Conservation (phyloP, 2,329 filamentous ascomycete genomes). For the Neobulgaria alba region DNA sequence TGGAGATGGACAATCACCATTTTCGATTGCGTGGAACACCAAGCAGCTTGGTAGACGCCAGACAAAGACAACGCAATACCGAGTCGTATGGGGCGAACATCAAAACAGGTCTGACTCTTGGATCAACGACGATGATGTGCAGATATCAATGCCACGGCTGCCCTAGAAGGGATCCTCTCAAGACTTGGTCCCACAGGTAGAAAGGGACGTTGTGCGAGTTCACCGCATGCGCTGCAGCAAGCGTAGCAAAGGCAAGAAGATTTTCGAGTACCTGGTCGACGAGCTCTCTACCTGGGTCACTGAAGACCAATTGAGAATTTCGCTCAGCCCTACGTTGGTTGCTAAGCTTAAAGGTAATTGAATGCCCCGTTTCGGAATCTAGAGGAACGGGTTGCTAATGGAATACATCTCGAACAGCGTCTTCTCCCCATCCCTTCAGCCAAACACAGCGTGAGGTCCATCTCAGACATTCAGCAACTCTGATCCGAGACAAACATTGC, state of each 20-base stretch:
- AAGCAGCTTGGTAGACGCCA: conserved; percentile 13
- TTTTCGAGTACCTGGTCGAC: conserved; percentile 19
- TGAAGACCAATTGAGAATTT: conserved; percentile 20
- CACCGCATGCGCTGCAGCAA: conserved; percentile 9
- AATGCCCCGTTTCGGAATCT: conserved; percentile 9
- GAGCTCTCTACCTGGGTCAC: conserved; percentile 15
- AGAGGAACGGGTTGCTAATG: too few relatives aligned
- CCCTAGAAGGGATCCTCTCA: conserved; percentile 14
- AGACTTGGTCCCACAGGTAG: conserved; percentile 11
- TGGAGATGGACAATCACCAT: conserved; percentile 8
- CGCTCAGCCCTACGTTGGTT: conserved; percentile 14
- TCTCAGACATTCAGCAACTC: conserved; percentile 12
- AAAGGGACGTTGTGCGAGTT: conserved; percentile 14
- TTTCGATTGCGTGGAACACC: conserved; percentile 15
- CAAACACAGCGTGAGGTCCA: too few relatives aligned
- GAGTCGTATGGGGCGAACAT: conserved; percentile 16
- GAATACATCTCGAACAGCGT: too few relatives aligned
- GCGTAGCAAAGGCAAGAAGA: conserved; percentile 13
- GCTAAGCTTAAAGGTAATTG: conserved; percentile 17
- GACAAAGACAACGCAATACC: conserved; percentile 15
- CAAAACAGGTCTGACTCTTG: conserved; percentile 15
- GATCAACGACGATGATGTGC: conserved; percentile 19
- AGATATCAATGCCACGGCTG: conserved; percentile 13
- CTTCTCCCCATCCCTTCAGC: too few relatives aligned
- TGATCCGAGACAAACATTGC: conserved; percentile 8